phyloP scores from a whole-genome alignment of 805 yeast genomes.

The Ogataea kodamae region DNA sequence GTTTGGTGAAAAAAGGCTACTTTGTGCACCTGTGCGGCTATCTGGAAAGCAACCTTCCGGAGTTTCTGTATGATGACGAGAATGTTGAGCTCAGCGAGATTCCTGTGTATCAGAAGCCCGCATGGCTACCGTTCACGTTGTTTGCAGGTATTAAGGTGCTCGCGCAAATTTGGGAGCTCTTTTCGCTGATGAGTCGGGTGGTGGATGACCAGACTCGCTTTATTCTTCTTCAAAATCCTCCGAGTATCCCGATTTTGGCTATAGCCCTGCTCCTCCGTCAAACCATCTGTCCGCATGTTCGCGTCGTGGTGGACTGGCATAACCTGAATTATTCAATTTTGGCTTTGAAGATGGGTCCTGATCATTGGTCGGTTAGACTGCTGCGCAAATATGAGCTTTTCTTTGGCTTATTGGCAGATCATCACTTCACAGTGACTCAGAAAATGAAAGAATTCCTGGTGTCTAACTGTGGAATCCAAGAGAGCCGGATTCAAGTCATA shows the following conservation, averaged over 20 bases:
- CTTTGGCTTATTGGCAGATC: constrained; percentile 61
- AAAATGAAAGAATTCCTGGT: constrained; percentile 63
- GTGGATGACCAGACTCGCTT: constrained; percentile 60
- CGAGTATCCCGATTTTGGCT: constrained; percentile 77
- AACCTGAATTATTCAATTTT: constrained; percentile 84
- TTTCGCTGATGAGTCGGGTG: constrained; percentile 46
- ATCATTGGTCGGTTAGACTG: constrained; percentile 59
- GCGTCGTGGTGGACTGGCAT: constrained; percentile 91
- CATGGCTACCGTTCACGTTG: constrained; percentile 47
- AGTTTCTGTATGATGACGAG: constrained; percentile 46
- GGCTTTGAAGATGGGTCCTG: constrained; percentile 51
- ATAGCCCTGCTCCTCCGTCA: constrained; percentile 54
- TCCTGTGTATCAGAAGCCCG: constrained; percentile 36
- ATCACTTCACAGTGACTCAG: constrained; percentile 77
- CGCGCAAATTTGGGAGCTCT: constrained; percentile 48
- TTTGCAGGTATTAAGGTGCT: constrained; percentile 60
- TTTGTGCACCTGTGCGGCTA: constrained; percentile 86
- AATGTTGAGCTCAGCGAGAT: constrained; percentile 46
- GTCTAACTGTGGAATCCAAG: constrained; percentile 49
- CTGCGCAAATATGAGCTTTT: constrained; percentile 60
- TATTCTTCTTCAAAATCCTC: constrained; percentile 86
- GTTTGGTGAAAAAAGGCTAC: constrained; percentile 67
- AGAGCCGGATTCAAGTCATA: constrained; percentile 55
- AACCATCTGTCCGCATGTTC: constrained; percentile 44
- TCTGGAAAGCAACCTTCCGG: constrained; percentile 52